Conservation (phyloP, 2,329 filamentous ascomycete genomes). For the Colletotrichum spaethianum region DNA sequence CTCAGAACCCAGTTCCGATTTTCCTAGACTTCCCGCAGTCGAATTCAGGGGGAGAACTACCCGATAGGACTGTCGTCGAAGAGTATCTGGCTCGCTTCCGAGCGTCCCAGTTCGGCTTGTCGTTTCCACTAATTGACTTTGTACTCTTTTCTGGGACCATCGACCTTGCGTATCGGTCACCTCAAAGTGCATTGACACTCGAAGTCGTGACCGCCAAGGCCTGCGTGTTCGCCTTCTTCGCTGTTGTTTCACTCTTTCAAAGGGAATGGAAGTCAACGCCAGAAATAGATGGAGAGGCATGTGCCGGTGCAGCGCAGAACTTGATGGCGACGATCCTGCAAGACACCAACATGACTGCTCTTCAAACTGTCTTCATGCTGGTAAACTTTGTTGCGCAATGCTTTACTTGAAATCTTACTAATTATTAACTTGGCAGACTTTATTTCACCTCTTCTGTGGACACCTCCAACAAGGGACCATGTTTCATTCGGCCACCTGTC, state of each 20-base stretch:
- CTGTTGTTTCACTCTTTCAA: constrained; percentile 51
- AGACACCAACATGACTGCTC: constrained; percentile 57
- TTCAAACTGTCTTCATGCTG: constrained; percentile 64
- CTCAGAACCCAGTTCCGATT: constrained; percentile 37
- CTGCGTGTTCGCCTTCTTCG: constrained; percentile 64
- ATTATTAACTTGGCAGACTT: constrained; percentile 46
- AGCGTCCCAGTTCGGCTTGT: constrained; percentile 54
- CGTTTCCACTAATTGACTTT: constrained; percentile 65
- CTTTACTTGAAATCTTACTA: background rate
- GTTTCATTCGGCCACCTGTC: constrained; percentile 60
- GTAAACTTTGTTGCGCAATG: constrained; percentile 52
- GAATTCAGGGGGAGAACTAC: constrained; percentile 49
- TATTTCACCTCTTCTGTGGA: constrained; percentile 62
- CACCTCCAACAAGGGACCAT: constrained; percentile 61
- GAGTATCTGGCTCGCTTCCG: constrained; percentile 45
- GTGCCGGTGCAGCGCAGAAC: constrained; percentile 56
- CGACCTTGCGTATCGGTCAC: constrained; percentile 57
- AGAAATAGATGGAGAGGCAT: constrained; percentile 56
- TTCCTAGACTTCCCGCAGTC: constrained; percentile 10
- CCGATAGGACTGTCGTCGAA: constrained; percentile 51
- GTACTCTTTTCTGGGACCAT: constrained; percentile 63
- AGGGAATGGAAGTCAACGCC: constrained; percentile 27
- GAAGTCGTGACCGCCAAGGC: constrained; percentile 56
- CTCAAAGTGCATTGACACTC: constrained; percentile 38
- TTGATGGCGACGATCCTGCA: constrained; percentile 60